These are phyloP conservation scores for Russula sp. DNA, from an alignment of 768 basidiomycete genomes.

Conservation along the genomic window DNA sequence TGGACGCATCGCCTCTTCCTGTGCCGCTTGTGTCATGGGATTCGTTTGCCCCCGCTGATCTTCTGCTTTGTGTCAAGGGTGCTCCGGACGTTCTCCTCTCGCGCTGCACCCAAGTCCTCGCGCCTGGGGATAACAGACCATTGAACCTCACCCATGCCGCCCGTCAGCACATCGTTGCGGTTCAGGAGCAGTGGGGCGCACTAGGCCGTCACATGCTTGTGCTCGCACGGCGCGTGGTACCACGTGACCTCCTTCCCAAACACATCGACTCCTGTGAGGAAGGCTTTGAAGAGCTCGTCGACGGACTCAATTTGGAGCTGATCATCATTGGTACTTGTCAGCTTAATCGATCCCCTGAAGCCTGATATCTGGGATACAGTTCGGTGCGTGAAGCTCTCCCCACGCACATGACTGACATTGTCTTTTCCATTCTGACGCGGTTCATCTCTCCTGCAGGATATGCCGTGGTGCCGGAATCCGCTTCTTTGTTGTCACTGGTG, in stretches of 20 bases:
- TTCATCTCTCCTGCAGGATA: no score
- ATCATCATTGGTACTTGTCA: conserved; percentile 52
- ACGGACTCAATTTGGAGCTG: conserved; percentile 38
- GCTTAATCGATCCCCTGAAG: conserved; percentile 52
- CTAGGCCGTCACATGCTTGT: conserved; percentile 57
- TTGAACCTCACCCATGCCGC: conserved; percentile 29
- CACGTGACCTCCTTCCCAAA: conserved; percentile 29
- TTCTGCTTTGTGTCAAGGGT: conserved; percentile 38
- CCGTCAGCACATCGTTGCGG: conserved; percentile 28
- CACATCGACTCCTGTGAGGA: conserved; percentile 27
- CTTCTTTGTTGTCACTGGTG: conserved; percentile 56
- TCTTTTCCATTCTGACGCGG: neutral
- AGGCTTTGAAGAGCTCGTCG: conserved; percentile 38
- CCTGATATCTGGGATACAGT: conserved; percentile 48
- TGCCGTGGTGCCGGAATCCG: conserved; percentile 52
- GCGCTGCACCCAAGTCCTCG: no score
- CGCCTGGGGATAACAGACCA: conserved; percentile 31
- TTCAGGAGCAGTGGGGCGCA: conserved; percentile 43
- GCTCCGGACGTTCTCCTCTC: conserved; percentile 46
- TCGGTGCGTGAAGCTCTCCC: neutral
- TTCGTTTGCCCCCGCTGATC: conserved; percentile 23
- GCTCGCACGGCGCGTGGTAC: conserved; percentile 41
- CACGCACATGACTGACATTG: neutral
- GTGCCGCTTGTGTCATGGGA: conserved; percentile 28
- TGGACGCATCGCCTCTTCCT: neutral